Evolutionary conservation across 2,329 filamentous ascomycete genomes (phyloP), one percentile per base, ranked within the genome.

Genomic region (Aspergillus sp.): DNA sequence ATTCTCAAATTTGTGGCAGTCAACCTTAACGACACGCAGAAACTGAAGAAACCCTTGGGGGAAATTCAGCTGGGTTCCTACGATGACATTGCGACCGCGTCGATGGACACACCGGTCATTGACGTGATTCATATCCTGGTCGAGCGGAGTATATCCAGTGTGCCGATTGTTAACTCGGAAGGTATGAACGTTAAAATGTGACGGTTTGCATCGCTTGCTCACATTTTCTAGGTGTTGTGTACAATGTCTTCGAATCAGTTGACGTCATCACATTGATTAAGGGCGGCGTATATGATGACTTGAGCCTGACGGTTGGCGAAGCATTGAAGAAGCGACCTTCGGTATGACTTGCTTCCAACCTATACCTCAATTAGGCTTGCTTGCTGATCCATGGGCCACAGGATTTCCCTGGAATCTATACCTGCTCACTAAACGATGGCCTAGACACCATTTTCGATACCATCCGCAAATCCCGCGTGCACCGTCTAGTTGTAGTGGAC

Each of bases 1-100:
- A 98, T 99, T 66, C 85, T 99, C 63, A 99, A 99, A 74, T 99
- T 99, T 74, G 96, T 99, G 61, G 93, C 95, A 11, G 93, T 99
- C 76, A 99, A 99, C 76, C 87, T 90, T 41, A 87, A 88, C 66
- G 90, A 96, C 71, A 97, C 93, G 4, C 89, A 96, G 67, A 85
- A 92, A 70, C 79, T 99, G 60, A 90, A 91, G 71, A 97, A 96
- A 77, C 88, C 91, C 9, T 82, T 99, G 56, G 85, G 86, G 60
- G 92, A 97, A 62, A 84, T 98, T 55, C 86, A 87, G 25, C 82
- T 99, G 8, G 96, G 95, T 52, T 93, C 91, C 1, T 98, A 96
- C 73, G 79, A 82, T 21, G 84, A 91, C 64, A 79, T 99, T 56
- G 86, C 89, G 44, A 96, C 91, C 4, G 91, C 92, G 37, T 85